phyloP scores from a whole-genome alignment of 371 early-diverging fungal species.

The Apophysomyces sp. region DNA sequence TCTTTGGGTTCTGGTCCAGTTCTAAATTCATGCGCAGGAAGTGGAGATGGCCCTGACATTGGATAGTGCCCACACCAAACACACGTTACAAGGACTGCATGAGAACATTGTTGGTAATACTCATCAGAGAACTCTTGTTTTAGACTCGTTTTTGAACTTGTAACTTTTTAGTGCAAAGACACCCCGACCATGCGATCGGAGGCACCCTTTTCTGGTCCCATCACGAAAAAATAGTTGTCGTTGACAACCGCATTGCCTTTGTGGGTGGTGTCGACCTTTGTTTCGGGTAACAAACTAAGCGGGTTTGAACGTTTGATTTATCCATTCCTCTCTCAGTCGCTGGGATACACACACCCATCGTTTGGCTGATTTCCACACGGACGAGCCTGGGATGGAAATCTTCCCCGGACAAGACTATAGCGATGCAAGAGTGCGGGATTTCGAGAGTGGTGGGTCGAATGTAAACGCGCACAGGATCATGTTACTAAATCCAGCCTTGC shows the following conservation, averaged over 20 bases:
- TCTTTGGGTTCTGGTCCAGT: neutral
- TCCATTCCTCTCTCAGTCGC: slow-evolving; percentile 46
- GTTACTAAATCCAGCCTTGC: slow-evolving; percentile 17
- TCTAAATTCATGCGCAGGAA: slow-evolving; percentile 51
- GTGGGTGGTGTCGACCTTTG: slow-evolving; percentile 83
- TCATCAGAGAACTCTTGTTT: too few species aligned
- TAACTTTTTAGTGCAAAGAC: slow-evolving; percentile 53
- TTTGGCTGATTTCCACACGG: slow-evolving; percentile 49
- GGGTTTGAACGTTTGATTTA: neutral
- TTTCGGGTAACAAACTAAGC: slow-evolving; percentile 53
- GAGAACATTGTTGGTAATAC: slow-evolving; percentile 69
- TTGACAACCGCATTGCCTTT: slow-evolving; percentile 77
- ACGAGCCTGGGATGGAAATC: slow-evolving; percentile 30
- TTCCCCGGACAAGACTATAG: slow-evolving; percentile 84
- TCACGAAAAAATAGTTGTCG: slow-evolving; percentile 78
- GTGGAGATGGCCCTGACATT: slow-evolving; percentile 75
- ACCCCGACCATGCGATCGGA: slow-evolving; percentile 69
- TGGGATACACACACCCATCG: slow-evolving; percentile 69
- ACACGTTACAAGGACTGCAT: slow-evolving; percentile 68
- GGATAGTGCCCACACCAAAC: slow-evolving; percentile 81
- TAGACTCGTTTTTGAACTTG: neutral
- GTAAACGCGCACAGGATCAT: neutral
- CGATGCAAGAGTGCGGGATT: slow-evolving; percentile 89
- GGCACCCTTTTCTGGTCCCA: slow-evolving; percentile 78
- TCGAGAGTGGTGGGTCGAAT: slow-evolving; percentile 67